These are phyloP conservation scores for Cystofilobasidium capitatum DNA, from an alignment of 768 basidiomycete genomes.

Conservation along the genomic window DNA sequence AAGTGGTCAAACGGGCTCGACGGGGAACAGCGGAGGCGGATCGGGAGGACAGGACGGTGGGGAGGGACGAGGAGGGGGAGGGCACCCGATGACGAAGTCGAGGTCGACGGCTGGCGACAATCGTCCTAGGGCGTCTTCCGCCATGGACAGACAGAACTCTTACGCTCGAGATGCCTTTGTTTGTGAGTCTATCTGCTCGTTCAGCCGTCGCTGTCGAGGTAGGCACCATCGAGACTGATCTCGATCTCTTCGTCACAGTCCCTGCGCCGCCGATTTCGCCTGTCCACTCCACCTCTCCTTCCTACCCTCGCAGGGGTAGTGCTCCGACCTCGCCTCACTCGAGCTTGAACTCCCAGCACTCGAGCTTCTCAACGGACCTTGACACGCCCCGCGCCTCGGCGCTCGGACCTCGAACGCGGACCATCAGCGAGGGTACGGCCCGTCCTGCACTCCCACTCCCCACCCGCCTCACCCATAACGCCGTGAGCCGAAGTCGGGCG, in stretches of 20 bases:
- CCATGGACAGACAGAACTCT: not conserved
- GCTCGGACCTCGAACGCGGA: not conserved
- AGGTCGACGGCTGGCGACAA: not conserved
- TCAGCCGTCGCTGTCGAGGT: not conserved
- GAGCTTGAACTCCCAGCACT: not conserved
- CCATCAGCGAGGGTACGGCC: slow-evolving; percentile 9
- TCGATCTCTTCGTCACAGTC: not conserved
- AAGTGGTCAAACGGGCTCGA: not conserved
- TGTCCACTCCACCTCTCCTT: not conserved
- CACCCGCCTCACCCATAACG: not conserved
- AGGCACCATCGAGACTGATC: not conserved
- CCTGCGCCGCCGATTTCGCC: not conserved
- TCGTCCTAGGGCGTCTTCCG: not conserved
- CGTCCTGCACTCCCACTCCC: not conserved
- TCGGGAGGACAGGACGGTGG: not conserved
- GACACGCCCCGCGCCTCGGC: not conserved
- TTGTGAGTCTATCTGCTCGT: not conserved
- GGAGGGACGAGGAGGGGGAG: not conserved
- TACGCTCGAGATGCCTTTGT: not conserved
- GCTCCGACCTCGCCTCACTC: not conserved
- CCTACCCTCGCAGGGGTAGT: not conserved
- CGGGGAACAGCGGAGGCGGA: not conserved
- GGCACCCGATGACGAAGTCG: no score
- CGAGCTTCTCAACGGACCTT: not conserved
- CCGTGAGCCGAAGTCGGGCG: not conserved